Evolutionary conservation across 192 early-diverging fungal genomes (phyloP).

Genomic region (Coemansia sp.): DNA sequence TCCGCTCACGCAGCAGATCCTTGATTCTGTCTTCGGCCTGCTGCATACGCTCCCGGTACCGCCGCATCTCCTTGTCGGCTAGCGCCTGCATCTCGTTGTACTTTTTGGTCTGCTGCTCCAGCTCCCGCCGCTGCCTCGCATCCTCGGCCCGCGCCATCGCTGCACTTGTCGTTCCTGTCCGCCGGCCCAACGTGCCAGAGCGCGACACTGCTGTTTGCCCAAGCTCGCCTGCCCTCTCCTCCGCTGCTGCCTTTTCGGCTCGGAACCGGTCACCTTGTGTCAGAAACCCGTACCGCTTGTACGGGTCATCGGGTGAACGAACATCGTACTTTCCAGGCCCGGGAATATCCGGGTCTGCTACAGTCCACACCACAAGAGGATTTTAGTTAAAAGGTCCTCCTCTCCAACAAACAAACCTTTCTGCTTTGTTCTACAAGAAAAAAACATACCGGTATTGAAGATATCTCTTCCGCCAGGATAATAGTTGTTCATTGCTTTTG

Average conservation of each 20-base stretch:
- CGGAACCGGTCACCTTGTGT: constrained; percentile 29
- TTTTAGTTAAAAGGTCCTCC: not conserved
- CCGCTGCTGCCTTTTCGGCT: not conserved
- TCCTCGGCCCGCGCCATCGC: constrained; percentile 29
- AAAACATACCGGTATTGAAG: constrained; percentile 33
- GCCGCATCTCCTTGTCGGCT: constrained; percentile 11
- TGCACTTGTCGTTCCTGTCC: not conserved
- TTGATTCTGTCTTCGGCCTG: constrained; percentile 22
- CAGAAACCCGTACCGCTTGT: constrained; percentile 42
- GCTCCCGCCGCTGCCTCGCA: constrained; percentile 20
- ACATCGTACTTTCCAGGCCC: constrained; percentile 36
- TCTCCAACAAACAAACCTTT: not conserved
- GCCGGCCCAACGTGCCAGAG: constrained; percentile 1
- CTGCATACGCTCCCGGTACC: constrained; percentile 12
- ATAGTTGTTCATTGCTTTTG: constrained; percentile 9
- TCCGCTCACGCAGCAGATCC: constrained; percentile 27
- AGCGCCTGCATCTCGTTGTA: constrained; percentile 14
- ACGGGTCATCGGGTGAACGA: constrained; percentile 22
- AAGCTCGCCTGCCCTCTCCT: not conserved
- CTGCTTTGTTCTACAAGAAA: not conserved
- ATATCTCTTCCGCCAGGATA: constrained; percentile 40
- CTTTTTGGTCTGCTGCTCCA: constrained; percentile 19
- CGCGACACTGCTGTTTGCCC: not conserved
- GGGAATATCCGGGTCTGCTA: constrained; percentile 43
- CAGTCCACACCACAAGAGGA: too few species aligned